Evolutionary conservation across 2,329 filamentous ascomycete genomes (phyloP).

Genomic region (Apiospora arundinis): DNA sequence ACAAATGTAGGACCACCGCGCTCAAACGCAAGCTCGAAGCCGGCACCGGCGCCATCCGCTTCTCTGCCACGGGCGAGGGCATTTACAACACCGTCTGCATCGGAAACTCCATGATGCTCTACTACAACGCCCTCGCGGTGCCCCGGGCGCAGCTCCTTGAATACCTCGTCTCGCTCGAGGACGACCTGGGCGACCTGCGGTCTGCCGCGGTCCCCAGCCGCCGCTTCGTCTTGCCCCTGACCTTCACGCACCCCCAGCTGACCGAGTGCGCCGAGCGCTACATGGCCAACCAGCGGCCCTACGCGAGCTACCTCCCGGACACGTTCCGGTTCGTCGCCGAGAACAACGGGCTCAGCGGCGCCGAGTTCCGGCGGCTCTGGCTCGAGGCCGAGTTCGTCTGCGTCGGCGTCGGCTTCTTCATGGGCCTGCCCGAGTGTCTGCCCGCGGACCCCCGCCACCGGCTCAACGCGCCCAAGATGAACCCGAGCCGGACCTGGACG

Average conservation of each 20-base stretch:
- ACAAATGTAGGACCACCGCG: conserved; percentile 60
- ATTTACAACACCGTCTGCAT: conserved; percentile 59
- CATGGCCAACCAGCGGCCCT: conserved; percentile 36
- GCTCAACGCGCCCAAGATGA: conserved; percentile 61
- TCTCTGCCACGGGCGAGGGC: conserved; percentile 37
- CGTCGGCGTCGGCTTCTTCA: conserved; percentile 22
- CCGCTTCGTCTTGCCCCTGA: conserved; percentile 51
- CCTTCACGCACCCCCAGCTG: conserved; percentile 44
- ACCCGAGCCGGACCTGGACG: conserved; percentile 61
- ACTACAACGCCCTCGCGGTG: conserved; percentile 50
- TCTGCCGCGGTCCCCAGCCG: conserved; percentile 49
- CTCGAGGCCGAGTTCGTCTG: conserved; percentile 25
- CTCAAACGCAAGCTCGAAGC: conserved; percentile 54
- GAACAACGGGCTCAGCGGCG: conserved; percentile 20
- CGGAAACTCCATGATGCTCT: conserved; percentile 50
- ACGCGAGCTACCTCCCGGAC: conserved; percentile 39
- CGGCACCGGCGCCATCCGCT: conserved; percentile 40
- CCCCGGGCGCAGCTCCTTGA: conserved; percentile 44
- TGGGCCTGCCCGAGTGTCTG: conserved; percentile 21
- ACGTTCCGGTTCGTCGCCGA: conserved; percentile 35
- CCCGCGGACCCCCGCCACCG: conserved; percentile 59
- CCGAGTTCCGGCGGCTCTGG: conserved; percentile 26
- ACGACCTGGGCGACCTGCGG: conserved; percentile 46
- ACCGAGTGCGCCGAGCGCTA: conserved; percentile 35
- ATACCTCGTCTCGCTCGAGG: conserved; percentile 45